Conservation (phyloP, 768 basidiomycete genomes). For the Boletales sp. region DNA sequence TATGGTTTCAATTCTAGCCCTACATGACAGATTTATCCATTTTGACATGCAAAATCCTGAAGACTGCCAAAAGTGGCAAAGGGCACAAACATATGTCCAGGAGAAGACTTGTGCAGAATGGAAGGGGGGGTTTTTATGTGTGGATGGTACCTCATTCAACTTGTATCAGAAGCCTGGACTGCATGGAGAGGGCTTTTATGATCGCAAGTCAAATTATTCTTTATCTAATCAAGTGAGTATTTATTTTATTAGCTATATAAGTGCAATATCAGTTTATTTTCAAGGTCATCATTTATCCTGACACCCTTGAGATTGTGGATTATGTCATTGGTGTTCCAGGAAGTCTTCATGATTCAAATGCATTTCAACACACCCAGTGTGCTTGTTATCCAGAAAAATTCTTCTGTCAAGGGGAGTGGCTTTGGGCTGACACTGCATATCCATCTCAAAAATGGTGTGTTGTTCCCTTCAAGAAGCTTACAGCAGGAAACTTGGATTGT, state of each 20-base stretch:
- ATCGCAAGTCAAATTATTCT: slow-evolving; percentile 2
- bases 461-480: not conserved
- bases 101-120: no score
- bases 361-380: not conserved
- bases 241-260: no score
- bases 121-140: no score
- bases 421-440: not conserved
- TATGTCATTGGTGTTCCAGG: slow-evolving; percentile 28
- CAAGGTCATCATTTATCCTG: slow-evolving; percentile 21
- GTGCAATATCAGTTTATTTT: no score
- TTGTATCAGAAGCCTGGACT: not conserved
- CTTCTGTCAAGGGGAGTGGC: not conserved
- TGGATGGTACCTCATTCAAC: not conserved
- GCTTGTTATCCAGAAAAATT: not conserved
- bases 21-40: no score
- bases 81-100: no score
- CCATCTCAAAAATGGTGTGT: not conserved
- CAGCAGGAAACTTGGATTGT: not conserved
- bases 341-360: slow-evolving; percentile 23
- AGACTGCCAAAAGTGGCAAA: no score
- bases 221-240: slow-evolving; percentile 5
- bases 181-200: slow-evolving; percentile 1
- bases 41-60: no score
- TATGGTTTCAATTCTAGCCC: no score
- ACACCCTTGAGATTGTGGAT: slow-evolving; percentile 27